phyloP scores from a whole-genome alignment of 2,329 filamentous ascomycete species.

The Teratosphaeria zuluensis region DNA sequence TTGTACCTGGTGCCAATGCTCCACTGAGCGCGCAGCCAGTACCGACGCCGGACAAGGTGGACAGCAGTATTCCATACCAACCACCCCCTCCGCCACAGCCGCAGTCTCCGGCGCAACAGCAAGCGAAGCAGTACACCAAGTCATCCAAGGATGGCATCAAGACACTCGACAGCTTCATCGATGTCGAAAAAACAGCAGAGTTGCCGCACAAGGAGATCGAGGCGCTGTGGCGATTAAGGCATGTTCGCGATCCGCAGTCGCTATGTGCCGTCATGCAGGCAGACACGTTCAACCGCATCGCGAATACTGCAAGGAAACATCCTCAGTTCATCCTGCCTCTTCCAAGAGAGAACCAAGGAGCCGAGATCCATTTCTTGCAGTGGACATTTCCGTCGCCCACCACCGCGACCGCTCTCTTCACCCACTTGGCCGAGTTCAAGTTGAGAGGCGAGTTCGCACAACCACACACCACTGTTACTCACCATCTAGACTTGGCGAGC shows the following conservation, averaged over 20 bases:
- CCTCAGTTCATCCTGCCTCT: slow-evolving; percentile 89
- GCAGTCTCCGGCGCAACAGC: slow-evolving; percentile 5
- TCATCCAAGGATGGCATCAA: slow-evolving; percentile 44
- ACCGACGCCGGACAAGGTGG: slow-evolving; percentile 14
- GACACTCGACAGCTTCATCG: slow-evolving; percentile 59
- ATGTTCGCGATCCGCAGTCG: slow-evolving; percentile 60
- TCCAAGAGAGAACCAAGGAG: slow-evolving; percentile 56
- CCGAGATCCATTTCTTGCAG: slow-evolving; percentile 92
- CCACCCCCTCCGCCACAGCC: slow-evolving; percentile 28
- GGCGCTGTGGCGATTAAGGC: slow-evolving; percentile 79
- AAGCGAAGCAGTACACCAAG: slow-evolving; percentile 23
- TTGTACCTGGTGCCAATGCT: slow-evolving; percentile 43
- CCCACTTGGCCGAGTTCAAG: slow-evolving; percentile 88
- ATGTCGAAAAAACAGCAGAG: slow-evolving; percentile 64
- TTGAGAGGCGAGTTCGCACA: slow-evolving; percentile 77
- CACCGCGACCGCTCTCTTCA: slow-evolving; percentile 65
- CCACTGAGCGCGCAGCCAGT: slow-evolving; percentile 25
- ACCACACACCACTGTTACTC: slow-evolving; percentile 88
- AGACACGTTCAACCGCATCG: slow-evolving; percentile 63
- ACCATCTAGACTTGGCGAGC: slow-evolving; percentile 67
- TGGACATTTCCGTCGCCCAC: slow-evolving; percentile 76
- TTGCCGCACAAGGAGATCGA: slow-evolving; percentile 77
- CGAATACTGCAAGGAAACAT: slow-evolving; percentile 58
- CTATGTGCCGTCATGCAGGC: slow-evolving; percentile 78
- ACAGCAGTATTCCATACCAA: slow-evolving; percentile 23